phyloP scores from a whole-genome alignment of 2,329 filamentous ascomycete species.

The Ophiostoma perfectum region DNA sequence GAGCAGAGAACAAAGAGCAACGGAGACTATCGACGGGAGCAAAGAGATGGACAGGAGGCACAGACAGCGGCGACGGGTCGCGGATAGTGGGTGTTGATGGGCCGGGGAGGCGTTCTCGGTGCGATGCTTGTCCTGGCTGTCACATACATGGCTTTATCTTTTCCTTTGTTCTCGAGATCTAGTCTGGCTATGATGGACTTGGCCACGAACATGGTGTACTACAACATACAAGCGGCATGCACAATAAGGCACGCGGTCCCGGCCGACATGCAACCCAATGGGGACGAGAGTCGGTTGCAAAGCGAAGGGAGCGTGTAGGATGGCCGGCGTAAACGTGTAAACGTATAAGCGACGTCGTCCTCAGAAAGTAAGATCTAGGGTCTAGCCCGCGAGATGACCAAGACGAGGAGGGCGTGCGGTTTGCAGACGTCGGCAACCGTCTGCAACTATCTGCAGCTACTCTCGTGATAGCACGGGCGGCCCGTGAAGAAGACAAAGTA shows the following conservation, averaged over 20 bases:
- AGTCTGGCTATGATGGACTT: not conserved
- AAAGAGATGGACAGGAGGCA: conserved; percentile 5
- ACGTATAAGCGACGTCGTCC: too few relatives aligned
- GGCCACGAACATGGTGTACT: too few relatives aligned
- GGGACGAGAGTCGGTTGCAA: not conserved
- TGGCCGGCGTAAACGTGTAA: too few relatives aligned
- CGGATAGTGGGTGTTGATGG: not conserved
- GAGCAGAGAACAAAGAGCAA: too few relatives aligned
- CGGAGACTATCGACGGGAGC: not conserved
- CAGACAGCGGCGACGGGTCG: not conserved
- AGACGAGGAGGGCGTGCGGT: too few relatives aligned
- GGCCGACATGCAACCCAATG: not conserved
- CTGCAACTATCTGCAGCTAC: not conserved
- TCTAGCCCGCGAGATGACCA: too few relatives aligned
- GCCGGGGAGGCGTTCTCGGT: not conserved
- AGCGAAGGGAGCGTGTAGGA: not conserved
- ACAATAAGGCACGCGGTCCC: not conserved
- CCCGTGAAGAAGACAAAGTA: not conserved
- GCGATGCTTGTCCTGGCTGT: not conserved
- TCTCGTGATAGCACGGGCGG: not conserved
- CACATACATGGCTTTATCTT: not conserved
- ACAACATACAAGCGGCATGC: not conserved
- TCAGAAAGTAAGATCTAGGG: too few relatives aligned
- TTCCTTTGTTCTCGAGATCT: conserved; percentile 3
- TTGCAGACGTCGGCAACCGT: too few relatives aligned